A percentile compares a stretch with the other conserved stretches of the same genome.
These are phyloP conservation scores for Ogataea trehaloabstinens DNA, from an alignment of 805 yeast genomes.

Conservation along the genomic window DNA sequence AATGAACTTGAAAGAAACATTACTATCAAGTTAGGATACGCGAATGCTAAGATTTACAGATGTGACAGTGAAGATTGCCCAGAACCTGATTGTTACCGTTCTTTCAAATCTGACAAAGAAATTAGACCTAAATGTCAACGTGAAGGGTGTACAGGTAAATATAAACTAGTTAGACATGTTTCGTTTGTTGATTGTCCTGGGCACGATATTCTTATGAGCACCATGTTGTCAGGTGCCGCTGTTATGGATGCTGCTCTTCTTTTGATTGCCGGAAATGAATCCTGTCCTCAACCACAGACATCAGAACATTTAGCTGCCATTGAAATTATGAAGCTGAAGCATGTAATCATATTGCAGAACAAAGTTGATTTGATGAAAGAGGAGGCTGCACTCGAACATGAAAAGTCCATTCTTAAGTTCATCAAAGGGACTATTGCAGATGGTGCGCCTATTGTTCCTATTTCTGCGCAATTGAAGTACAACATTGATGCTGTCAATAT, in stretches of 20 bases:
- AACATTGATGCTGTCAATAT: slow-evolving; percentile 98
- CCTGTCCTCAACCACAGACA: slow-evolving; percentile 99
- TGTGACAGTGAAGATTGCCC: slow-evolving; percentile 84
- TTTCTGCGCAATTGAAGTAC: slow-evolving; percentile 97
- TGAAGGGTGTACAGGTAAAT: slow-evolving; percentile 86
- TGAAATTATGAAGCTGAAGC: slow-evolving; percentile 97
- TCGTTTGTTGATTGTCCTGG: slow-evolving; percentile 99
- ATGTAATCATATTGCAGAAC: slow-evolving; percentile 93
- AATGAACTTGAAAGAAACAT: slow-evolving; percentile 98
- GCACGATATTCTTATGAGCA: slow-evolving; percentile 99
- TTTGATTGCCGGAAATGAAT: slow-evolving; percentile 96
- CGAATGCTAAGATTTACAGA: slow-evolving; percentile 96
- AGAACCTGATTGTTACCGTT: slow-evolving; percentile 92
- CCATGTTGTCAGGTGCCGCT: slow-evolving; percentile 99
- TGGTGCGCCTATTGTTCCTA: slow-evolving; percentile 98
- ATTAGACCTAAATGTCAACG: slow-evolving; percentile 89
- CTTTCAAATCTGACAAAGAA: slow-evolving; percentile 93
- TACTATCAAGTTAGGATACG: slow-evolving; percentile 97
- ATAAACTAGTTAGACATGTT: slow-evolving; percentile 89
- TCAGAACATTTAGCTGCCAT: slow-evolving; percentile 99
- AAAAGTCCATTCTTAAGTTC: slow-evolving; percentile 86
- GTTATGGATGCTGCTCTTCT: slow-evolving; percentile 99
- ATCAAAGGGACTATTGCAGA: slow-evolving; percentile 98
- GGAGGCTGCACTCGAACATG: slow-evolving; percentile 93
- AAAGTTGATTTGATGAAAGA: slow-evolving; percentile 98